Evolutionary conservation across 805 yeast genomes (phyloP), one percentile per base, ranked within the genome.

Genomic region (Wickerhamiella musiphila): DNA sequence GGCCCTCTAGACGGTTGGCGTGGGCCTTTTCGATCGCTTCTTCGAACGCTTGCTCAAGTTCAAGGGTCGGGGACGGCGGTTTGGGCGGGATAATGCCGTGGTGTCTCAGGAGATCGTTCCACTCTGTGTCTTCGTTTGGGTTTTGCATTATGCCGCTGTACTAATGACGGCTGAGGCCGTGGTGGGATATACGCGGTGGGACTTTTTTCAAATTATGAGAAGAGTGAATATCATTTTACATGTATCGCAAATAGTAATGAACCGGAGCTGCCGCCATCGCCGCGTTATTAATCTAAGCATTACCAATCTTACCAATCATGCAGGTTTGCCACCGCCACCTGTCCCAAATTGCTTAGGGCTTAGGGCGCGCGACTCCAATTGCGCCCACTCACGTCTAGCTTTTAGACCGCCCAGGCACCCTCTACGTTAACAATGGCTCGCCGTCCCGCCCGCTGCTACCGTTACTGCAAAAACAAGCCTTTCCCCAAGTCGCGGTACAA

Each of bases 361-460:
- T 25, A 28, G 30, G 30, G 30, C 30, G 9, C 23, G 11, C 4
- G 6, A n/a, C n/a, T 17, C 16, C n/a, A n/a, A n/a, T n/a, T n/a
- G n/a, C n/a, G n/a, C n/a, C n/a, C n/a, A n/a, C n/a, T n/a, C n/a
- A n/a, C n/a, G n/a, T n/a, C n/a, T n/a, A n/a, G n/a, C n/a, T n/a
- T n/a, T n/a, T n/a, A n/a, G n/a, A n/a, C n/a, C n/a, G n/a, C n/a
- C n/a, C n/a, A n/a, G n/a, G n/a, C n/a, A n/a, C n/a, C n/a, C n/a
- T n/a, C n/a, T n/a, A n/a, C n/a, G n/a, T n/a, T n/a, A n/a, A n/a
- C 76, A 64, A 86, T 86, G 96, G 95, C 96, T 67, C 83, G 96
- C 73, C 86, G 96, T 78, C 98, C 98, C 68, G 98, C 98, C 76
- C 82, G 96, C 78, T 90, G 98, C 75, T 90, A 90, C 94, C 83